A percentile compares a stretch with the other conserved stretches of the same genome.
Evolutionary conservation across 306 rosid genomes (phyloP).

Genomic region (Vicia sativa): DNA sequence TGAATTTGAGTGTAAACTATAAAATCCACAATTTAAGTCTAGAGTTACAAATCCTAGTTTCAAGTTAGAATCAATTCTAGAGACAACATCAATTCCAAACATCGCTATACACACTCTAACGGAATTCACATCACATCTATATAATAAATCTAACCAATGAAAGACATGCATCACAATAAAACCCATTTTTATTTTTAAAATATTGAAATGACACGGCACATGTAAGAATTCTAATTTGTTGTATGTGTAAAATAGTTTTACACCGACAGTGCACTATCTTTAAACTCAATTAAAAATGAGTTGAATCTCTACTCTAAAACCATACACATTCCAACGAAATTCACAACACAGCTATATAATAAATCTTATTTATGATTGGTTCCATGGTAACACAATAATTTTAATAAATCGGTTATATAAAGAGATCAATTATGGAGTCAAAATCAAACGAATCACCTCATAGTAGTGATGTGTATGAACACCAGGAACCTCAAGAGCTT

Average conservation of each 20-base stretch:
- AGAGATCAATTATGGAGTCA: no score
- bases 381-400: background rate
- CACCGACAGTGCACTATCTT: no score
- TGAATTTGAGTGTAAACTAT: background rate
- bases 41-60: background rate
- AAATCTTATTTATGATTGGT: background rate
- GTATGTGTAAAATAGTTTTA: no score
- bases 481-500: constrained; percentile 95
- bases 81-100: background rate
- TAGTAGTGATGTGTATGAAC: constrained; percentile 67
- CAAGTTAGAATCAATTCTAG: constrained; percentile 10
- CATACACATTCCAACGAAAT: background rate
- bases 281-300: no score
- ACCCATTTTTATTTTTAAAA: no score
- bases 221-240: no score
- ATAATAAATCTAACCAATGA: background rate
- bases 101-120: background rate
- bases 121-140: background rate
- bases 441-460: constrained; percentile 52
- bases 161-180: no score
- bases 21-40: background rate
- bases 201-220: no score
- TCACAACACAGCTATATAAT: background rate
- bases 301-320: background rate
- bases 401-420: background rate